These are phyloP conservation scores for Plectosphaerella cucumerina DNA, from an alignment of 2,329 filamentous ascomycete genomes.

Conservation along the genomic window DNA sequence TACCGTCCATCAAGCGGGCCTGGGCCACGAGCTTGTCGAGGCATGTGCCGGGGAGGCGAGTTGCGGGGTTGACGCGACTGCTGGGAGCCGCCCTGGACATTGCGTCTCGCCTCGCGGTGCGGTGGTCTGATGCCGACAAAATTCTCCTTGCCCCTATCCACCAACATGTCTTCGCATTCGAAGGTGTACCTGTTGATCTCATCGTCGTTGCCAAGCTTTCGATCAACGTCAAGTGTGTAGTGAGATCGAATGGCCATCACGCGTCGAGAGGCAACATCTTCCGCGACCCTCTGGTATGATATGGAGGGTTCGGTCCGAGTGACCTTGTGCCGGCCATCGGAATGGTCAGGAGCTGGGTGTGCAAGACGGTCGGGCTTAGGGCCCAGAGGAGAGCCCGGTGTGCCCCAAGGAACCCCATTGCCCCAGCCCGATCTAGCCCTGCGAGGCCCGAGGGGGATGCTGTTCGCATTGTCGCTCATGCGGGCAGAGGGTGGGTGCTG, in stretches of 20 bases:
- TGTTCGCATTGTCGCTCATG: conserved; percentile 17
- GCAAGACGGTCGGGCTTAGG: too few relatives aligned
- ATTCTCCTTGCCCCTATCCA: conserved; percentile 69
- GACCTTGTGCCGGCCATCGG: conserved; percentile 17
- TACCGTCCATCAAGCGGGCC: conserved; percentile 11
- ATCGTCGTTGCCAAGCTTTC: conserved; percentile 39
- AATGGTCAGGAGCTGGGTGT: conserved; percentile 9
- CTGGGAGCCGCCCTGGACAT: conserved; percentile 9
- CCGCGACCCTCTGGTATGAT: conserved; percentile 53
- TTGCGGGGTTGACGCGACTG: background rate
- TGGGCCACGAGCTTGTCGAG: background rate
- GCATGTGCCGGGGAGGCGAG: background rate
- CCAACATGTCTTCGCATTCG: conserved; percentile 60
- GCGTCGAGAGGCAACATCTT: conserved; percentile 60
- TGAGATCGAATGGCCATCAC: conserved; percentile 51
- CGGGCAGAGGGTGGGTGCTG: too few relatives aligned
- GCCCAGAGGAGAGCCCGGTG: too few relatives aligned
- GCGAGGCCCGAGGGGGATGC: conserved; percentile 33
- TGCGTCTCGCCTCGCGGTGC: conserved; percentile 42
- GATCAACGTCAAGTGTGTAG: conserved; percentile 36
- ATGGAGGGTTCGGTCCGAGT: conserved; percentile 40
- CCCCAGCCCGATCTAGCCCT: background rate
- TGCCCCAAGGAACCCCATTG: too few relatives aligned
- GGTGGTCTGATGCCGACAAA: conserved; percentile 61
- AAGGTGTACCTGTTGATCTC: conserved; percentile 69